Conservation (phyloP, 257 asterid genomes). For the Ajuga chamaepitys region DNA sequence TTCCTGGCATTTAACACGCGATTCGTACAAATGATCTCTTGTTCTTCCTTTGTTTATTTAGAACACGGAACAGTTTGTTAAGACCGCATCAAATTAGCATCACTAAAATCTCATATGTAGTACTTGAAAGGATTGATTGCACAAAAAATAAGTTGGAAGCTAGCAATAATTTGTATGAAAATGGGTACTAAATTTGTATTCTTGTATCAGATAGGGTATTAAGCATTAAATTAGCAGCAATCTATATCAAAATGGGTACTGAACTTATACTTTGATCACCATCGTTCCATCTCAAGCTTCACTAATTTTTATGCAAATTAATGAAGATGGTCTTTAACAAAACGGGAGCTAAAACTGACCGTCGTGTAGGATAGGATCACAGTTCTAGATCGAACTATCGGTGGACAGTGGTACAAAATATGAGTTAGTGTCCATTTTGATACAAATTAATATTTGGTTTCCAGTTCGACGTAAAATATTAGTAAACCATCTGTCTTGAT, state of each 20-base stretch:
- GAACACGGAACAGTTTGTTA: not conserved
- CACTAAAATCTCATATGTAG: not conserved
- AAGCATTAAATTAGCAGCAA: not conserved
- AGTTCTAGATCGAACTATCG: not conserved
- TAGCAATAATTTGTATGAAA: not conserved
- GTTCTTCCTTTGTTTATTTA: not conserved
- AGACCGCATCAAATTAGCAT: not conserved
- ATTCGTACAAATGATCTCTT: not conserved
- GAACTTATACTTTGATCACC: too few species aligned
- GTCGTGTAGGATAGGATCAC: too few species aligned
- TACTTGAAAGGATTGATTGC: not conserved
- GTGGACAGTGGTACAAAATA: not conserved
- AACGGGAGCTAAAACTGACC: too few species aligned
- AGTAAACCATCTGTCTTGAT: too few species aligned
- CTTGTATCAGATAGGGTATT: not conserved
- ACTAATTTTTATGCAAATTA: too few species aligned
- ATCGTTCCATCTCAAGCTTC: too few species aligned
- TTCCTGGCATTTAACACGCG: not conserved
- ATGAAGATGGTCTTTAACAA: too few species aligned
- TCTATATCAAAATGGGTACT: not conserved
- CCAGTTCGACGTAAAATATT: too few species aligned
- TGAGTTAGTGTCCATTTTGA: not conserved
- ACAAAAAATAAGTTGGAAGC: too few species aligned
- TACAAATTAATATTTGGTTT: not conserved
- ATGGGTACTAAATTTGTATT: not conserved